A percentile compares a stretch with the other conserved stretches of the same genome.
These are phyloP conservation scores for Sphaerobolus stellatus DNA, from an alignment of 1,284 basidiomycete genomes.

Conservation along the genomic window DNA sequence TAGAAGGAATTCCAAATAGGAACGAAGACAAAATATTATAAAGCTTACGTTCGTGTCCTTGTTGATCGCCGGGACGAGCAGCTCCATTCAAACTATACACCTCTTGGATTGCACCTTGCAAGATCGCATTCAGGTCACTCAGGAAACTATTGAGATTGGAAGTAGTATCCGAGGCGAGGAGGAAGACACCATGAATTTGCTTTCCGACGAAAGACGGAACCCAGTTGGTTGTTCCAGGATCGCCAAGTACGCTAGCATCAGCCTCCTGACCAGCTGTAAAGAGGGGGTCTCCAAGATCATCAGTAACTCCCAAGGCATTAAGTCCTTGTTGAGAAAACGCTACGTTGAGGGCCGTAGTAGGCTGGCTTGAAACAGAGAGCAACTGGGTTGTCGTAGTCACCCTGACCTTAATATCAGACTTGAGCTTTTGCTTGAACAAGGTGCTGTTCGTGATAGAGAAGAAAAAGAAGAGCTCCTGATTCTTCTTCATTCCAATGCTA, in stretches of 20 bases:
- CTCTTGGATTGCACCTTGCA: conserved; percentile 21
- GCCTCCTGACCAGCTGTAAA: conserved; percentile 34
- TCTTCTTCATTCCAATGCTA: conserved; percentile 34
- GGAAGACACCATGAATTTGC: conserved; percentile 36
- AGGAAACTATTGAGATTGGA: conserved; percentile 19
- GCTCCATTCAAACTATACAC: conserved; percentile 14
- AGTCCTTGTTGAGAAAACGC: conserved; percentile 35
- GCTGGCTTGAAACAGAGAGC: conserved; percentile 22
- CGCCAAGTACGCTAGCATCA: conserved; percentile 29
- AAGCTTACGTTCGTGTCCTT: conserved; percentile 14
- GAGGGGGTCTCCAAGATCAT: conserved; percentile 31
- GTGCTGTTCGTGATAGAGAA: conserved; percentile 29
- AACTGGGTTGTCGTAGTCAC: conserved; percentile 23
- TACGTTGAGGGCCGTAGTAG: conserved; percentile 32
- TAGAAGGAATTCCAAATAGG: not conserved
- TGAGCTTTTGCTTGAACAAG: conserved; percentile 28
- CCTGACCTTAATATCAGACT: not conserved
- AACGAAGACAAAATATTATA: not conserved
- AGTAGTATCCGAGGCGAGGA: conserved; percentile 35
- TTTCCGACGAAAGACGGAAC: conserved; percentile 32
- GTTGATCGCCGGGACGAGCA: conserved; percentile 13
- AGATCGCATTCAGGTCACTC: conserved; percentile 26
- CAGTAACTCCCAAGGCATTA: conserved; percentile 33
- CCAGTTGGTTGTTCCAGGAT: conserved; percentile 29
- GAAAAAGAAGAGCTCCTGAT: conserved; percentile 34